A percentile compares a stretch with the other conserved stretches of the same genome.
These are phyloP conservation scores for Glycine latifolia DNA, from an alignment of 306 rosid species.

Conservation along the genomic window DNA sequence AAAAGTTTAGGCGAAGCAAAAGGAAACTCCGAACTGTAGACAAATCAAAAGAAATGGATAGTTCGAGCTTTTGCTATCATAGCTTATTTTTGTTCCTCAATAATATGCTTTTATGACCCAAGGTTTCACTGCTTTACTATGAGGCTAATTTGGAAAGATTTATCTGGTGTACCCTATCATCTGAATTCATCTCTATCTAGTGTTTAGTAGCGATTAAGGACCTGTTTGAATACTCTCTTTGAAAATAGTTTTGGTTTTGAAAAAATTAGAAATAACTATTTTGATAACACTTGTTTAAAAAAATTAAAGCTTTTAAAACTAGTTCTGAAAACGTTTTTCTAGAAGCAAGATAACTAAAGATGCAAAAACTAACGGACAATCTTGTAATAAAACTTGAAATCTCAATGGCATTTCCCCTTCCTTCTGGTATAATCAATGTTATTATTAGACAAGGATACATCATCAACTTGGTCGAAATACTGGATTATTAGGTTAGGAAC, in stretches of 20 bases:
- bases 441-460: too few relatives aligned
- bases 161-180: conserved; percentile 19
- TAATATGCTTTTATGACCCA: conserved; percentile 33
- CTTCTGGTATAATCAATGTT: too few relatives aligned
- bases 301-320: neutral
- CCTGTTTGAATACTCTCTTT: neutral
- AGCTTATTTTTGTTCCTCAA: conserved; percentile 26
- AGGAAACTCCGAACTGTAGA: conserved; percentile 50
- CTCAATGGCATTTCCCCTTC: too few relatives aligned
- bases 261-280: neutral
- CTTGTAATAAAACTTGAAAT: too few relatives aligned
- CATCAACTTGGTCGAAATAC: too few relatives aligned
- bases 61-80: conserved; percentile 21
- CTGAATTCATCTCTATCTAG: conserved; percentile 5
- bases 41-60: conserved; percentile 27
- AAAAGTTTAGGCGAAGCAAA: conserved; percentile 47
- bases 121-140: conserved; percentile 9
- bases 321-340: neutral
- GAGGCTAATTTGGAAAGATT: conserved; percentile 41
- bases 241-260: neutral
- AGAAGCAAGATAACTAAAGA: neutral
- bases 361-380: too few relatives aligned
- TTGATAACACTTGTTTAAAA: neutral
- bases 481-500: too few relatives aligned
- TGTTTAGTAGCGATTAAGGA: neutral